Percentiles rank a stretch among this genome's conserved stretches.
phyloP scores from a whole-genome alignment of 805 yeast species.

The Lipomyces mesembrius region DNA sequence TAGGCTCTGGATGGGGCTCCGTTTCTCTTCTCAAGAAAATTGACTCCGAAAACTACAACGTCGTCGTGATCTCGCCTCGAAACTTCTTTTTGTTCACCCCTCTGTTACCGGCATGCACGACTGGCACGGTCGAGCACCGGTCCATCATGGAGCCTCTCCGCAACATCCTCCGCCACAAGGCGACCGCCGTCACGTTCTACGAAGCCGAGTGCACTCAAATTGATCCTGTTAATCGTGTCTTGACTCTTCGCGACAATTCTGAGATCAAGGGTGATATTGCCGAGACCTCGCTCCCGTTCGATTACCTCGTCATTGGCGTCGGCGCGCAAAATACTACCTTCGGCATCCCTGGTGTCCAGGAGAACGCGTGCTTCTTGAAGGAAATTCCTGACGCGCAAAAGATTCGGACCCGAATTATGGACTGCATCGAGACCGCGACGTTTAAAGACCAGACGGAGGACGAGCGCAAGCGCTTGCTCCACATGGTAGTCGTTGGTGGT shows the following conservation, averaged over 20 bases:
- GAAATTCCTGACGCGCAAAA: constrained; percentile 87
- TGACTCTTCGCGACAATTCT: constrained; percentile 54
- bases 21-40: constrained; percentile 80
- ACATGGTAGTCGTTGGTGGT: constrained; percentile 94
- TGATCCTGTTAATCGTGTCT: constrained; percentile 69
- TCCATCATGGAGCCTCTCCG: constrained; percentile 95
- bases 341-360: constrained; percentile 89
- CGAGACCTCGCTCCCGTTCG: constrained; percentile 63
- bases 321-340: constrained; percentile 96
- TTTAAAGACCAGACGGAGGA: constrained; percentile 73
- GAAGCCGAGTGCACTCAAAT: constrained; percentile 90
- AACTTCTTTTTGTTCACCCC: constrained; percentile 94
- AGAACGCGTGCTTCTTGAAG: constrained; percentile 84
- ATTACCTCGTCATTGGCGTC: constrained; percentile 86
- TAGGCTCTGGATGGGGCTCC: constrained; percentile 94
- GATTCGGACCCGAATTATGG: constrained; percentile 81
- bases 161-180: constrained; percentile 74
- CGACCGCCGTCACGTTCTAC: constrained; percentile 76
- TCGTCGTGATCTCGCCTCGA: constrained; percentile 88
- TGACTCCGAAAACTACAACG: constrained; percentile 87
- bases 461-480: constrained; percentile 82
- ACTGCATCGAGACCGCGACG: constrained; percentile 86
- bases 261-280: constrained; percentile 46
- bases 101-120: constrained; percentile 91
- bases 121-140: constrained; percentile 84